Conservation (phyloP, 345 rosid species). For the Hibiscus mutabilis region DNA sequence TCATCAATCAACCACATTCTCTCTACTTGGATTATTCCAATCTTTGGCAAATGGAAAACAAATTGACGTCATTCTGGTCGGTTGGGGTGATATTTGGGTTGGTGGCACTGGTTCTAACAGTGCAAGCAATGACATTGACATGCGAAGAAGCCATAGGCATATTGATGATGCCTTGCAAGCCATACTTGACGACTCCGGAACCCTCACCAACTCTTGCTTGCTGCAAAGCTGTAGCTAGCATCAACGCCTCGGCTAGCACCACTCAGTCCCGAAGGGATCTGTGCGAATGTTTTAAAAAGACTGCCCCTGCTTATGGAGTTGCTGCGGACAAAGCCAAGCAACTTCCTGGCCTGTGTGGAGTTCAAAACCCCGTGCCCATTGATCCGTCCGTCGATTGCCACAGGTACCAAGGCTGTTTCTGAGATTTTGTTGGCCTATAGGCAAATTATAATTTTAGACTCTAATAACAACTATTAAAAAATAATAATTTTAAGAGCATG, state of each 20-base stretch:
- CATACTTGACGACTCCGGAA: conserved; percentile 3
- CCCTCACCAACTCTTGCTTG: background rate
- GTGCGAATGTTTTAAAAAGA: background rate
- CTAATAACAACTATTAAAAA: too few species aligned
- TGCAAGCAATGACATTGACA: background rate
- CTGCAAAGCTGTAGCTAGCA: background rate
- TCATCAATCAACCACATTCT: background rate
- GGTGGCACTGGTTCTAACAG: background rate
- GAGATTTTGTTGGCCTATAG: too few species aligned
- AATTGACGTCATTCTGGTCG: background rate
- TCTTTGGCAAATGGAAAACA: background rate
- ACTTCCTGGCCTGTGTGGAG: background rate
- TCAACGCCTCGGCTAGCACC: background rate
- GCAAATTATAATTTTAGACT: too few species aligned
- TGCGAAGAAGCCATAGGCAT: background rate
- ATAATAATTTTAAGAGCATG: too few species aligned
- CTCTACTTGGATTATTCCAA: background rate
- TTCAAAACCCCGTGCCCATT: background rate
- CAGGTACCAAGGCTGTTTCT: too few species aligned
- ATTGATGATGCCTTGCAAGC: background rate
- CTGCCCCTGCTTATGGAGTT: background rate
- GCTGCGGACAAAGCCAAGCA: background rate
- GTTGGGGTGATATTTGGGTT: background rate
- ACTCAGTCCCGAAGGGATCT: background rate
- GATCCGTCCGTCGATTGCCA: background rate